phyloP scores from a whole-genome alignment of 352 stramenopile species.

The Plasmopara muralis region DNA sequence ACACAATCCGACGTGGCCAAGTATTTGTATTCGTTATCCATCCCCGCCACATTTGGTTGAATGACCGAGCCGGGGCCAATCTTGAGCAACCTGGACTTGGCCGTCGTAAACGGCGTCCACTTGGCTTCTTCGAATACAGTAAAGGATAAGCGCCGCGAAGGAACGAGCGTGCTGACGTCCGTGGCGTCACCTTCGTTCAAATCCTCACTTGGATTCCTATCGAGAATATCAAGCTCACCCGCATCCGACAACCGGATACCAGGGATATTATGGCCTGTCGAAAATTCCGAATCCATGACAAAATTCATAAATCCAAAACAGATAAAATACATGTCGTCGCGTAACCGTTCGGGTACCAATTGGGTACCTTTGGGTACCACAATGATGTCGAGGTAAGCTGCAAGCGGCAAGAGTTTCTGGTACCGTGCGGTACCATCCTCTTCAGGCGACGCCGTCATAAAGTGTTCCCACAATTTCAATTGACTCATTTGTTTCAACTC shows the following conservation, averaged over 20 bases:
- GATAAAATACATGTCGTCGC: slow-evolving; percentile 68
- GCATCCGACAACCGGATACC: slow-evolving; percentile 27
- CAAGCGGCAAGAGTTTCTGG: slow-evolving; percentile 51
- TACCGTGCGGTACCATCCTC: slow-evolving; percentile 26
- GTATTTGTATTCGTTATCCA: slow-evolving; percentile 48
- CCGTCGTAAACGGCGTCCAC: slow-evolving; percentile 63
- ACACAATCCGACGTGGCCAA: slow-evolving; percentile 61
- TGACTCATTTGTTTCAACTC: slow-evolving; percentile 63
- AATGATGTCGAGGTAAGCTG: slow-evolving; percentile 55
- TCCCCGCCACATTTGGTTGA: slow-evolving; percentile 40
- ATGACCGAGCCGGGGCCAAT: slow-evolving; percentile 70
- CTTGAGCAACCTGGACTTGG: slow-evolving; percentile 57
- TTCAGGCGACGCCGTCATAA: slow-evolving; percentile 32
- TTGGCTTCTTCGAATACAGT: slow-evolving; percentile 39
- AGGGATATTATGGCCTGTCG: slow-evolving; percentile 47
- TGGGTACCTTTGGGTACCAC: slow-evolving; percentile 35
- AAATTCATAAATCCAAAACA: slow-evolving; percentile 73
- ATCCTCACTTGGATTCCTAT: slow-evolving; percentile 1
- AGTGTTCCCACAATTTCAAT: slow-evolving; percentile 63
- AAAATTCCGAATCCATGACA: slow-evolving; percentile 61
- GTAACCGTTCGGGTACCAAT: slow-evolving; percentile 30
- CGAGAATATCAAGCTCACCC: slow-evolving; percentile 3
- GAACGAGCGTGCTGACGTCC: slow-evolving; percentile 6
- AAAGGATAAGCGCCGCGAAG: slow-evolving; percentile 32
- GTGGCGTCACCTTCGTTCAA: slow-evolving; percentile 1